Evolutionary conservation across 2,329 filamentous ascomycete genomes (phyloP), one percentile per base, ranked within the genome.

Genomic region (Sclerotinia subarctica): DNA sequence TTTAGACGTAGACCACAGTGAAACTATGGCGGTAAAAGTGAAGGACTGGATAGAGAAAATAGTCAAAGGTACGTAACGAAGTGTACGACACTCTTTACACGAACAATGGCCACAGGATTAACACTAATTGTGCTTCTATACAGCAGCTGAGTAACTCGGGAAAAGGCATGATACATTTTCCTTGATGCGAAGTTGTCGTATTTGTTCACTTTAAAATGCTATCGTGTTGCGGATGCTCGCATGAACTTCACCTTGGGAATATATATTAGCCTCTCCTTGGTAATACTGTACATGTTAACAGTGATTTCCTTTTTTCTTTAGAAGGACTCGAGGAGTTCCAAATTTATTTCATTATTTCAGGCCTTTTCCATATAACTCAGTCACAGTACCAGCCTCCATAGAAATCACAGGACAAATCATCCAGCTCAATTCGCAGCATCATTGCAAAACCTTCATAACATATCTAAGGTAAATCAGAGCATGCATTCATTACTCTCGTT

Each of bases 11-110:
- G 81, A 79, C 38, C 79, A 85, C 66, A 83, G 82, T 65, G 82
- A 85, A 70, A 74, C 74, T 1, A 81, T 86, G 11, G 83, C 83
- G 1, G 79, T 82, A 68, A 84, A 82, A 72, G 82, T 82, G 7
- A 77, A 74, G 53, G 46, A 68, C 0, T 85, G 76, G 76, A 71
- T 78, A 26, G 62, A 71, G 3, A 70, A 69, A 11, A 74, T 78
- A 44, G 67, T 74, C 3, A 63, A 38, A 44, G n/a, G 26, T 42
- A 26, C 47, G 26, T 64, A 32, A 68, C n/a, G 5, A 51, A 7
- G 7, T 26, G 8, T 13, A 51, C 3, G 19, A 2, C 2, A n/a
- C 21, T 24, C 29, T 38, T n/a, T 15, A 62, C 24, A 47, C 5
- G 5, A 47, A 29, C n/a, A 42, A 29, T n/a, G 8, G 5, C 13